A percentile compares a stretch with the other conserved stretches of the same genome.
These are phyloP conservation scores for Penicillium salamii DNA, from an alignment of 495 filamentous ascomycete species.

Conservation along the genomic window DNA sequence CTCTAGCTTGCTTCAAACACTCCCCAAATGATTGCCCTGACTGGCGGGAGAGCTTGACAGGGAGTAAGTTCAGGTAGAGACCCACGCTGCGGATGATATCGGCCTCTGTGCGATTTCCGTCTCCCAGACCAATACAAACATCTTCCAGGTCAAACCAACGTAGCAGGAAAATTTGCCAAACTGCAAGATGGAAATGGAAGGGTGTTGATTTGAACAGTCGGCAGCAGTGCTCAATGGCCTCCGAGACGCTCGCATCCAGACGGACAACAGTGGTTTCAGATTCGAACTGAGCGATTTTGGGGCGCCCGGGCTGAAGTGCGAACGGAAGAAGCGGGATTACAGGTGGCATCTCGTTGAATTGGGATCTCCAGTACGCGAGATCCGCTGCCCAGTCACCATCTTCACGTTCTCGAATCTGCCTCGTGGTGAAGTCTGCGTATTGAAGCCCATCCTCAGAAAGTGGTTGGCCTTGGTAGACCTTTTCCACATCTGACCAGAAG, in stretches of 20 bases:
- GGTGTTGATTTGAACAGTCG: constrained; percentile 23
- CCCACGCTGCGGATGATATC: constrained; percentile 37
- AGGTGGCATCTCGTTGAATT: constrained; percentile 21
- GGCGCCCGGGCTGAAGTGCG: constrained; percentile 11
- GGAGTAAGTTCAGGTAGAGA: constrained; percentile 47
- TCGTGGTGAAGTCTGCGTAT: constrained; percentile 23
- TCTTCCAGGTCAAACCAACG: constrained; percentile 24
- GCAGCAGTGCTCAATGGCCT: constrained; percentile 15
- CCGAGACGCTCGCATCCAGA: constrained; percentile 12
- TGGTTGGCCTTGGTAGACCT: constrained; percentile 28
- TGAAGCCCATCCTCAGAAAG: constrained; percentile 14
- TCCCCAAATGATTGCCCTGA: constrained; percentile 14
- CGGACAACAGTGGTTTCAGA: constrained; percentile 8
- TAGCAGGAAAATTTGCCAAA: constrained; percentile 29
- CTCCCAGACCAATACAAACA: constrained; percentile 43
- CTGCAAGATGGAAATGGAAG: constrained; percentile 47
- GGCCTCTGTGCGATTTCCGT: constrained; percentile 35
- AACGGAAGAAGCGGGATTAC: constrained; percentile 38
- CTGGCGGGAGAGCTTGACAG: constrained; percentile 31
- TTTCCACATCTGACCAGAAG: constrained; percentile 38
- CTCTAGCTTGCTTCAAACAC: constrained; percentile 13
- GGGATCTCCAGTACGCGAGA: constrained; percentile 34
- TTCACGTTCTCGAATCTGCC: constrained; percentile 20
- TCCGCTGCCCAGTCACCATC: constrained; percentile 15
- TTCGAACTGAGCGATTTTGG: constrained; percentile 8